Percentiles rank a stretch among this genome's conserved stretches.
phyloP scores from a whole-genome alignment of 768 basidiomycete genomes.

The Strobilomyces echinocephalus region DNA sequence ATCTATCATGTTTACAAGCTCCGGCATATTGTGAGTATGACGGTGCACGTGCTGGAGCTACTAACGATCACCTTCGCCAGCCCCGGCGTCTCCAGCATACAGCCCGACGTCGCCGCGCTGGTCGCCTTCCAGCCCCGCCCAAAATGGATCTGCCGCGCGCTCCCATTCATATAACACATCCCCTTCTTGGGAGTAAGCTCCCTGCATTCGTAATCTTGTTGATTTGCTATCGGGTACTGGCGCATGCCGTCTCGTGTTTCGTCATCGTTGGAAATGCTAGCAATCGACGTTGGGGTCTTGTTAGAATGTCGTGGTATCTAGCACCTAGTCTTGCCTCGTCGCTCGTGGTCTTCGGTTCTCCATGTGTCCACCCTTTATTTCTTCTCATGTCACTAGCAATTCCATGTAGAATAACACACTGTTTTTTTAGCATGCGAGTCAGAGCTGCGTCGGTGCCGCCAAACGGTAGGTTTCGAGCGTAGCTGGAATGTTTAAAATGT shows the following conservation, averaged over 20 bases:
- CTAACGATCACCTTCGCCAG: constrained; percentile 34
- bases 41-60: background rate
- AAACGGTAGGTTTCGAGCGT: too few relatives aligned
- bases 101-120: constrained; percentile 82
- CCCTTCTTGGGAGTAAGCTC: constrained; percentile 48
- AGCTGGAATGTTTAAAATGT: too few relatives aligned
- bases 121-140: constrained; percentile 78
- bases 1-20: constrained; percentile 36
- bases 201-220: constrained; percentile 2
- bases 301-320: constrained; percentile 17
- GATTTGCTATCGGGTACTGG: constrained; percentile 12
- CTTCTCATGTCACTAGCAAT: constrained; percentile 24
- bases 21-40: constrained; percentile 69
- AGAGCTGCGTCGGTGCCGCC: background rate
- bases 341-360: constrained; percentile 7
- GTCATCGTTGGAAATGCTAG: constrained; percentile 3
- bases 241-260: constrained; percentile 4
- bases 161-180: constrained; percentile 43
- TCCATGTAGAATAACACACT: constrained; percentile 33
- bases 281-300: background rate
- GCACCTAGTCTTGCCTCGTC: constrained; percentile 21
- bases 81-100: constrained; percentile 82
- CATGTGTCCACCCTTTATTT: constrained; percentile 2
- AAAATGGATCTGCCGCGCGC: constrained; percentile 40
- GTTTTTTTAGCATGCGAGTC: constrained; percentile 2